Percentiles rank a stretch among this genome's conserved stretches.
Evolutionary conservation across 345 rosid species (phyloP).

Genomic region (Nasturtium officinale): DNA sequence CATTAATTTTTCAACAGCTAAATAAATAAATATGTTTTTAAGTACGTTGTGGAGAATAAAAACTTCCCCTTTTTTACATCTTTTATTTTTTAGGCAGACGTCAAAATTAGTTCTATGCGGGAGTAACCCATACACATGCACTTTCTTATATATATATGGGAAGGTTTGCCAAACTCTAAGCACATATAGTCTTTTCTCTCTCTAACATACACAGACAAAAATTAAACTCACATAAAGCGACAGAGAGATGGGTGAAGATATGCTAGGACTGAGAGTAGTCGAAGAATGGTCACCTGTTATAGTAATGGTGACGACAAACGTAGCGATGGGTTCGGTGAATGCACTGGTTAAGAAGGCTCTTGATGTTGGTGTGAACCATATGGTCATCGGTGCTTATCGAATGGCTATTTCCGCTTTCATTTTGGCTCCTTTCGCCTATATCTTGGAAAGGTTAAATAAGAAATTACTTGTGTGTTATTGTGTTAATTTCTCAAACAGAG

Average conservation of each 20-base stretch:
- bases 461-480: background rate
- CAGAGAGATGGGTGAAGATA: slow-evolving; percentile 22
- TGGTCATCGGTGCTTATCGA: slow-evolving; percentile 69
- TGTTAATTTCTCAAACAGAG: background rate
- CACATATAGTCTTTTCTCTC: slow-evolving; percentile 30
- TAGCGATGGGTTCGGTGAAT: slow-evolving; percentile 62
- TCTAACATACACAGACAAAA: background rate
- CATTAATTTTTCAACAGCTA: no score
- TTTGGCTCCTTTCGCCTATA: slow-evolving; percentile 64
- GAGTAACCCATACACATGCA: slow-evolving; percentile 22
- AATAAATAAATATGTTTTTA: no score
- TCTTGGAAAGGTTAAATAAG: slow-evolving; percentile 61
- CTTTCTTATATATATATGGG: slow-evolving; percentile 27
- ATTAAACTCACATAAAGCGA: background rate
- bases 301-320: slow-evolving; percentile 52
- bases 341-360: slow-evolving; percentile 65
- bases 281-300: slow-evolving; percentile 57
- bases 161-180: slow-evolving; percentile 32
- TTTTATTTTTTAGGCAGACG: slow-evolving; percentile 6
- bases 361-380: slow-evolving; percentile 61
- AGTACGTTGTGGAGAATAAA: background rate
- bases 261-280: slow-evolving; percentile 32
- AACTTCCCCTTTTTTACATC: background rate
- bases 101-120: slow-evolving; percentile 18
- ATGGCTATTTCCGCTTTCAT: slow-evolving; percentile 60